These are phyloP conservation scores for Arxiozyma slooffiae DNA, from an alignment of 1,139 yeast genomes.

Conservation along the genomic window DNA sequence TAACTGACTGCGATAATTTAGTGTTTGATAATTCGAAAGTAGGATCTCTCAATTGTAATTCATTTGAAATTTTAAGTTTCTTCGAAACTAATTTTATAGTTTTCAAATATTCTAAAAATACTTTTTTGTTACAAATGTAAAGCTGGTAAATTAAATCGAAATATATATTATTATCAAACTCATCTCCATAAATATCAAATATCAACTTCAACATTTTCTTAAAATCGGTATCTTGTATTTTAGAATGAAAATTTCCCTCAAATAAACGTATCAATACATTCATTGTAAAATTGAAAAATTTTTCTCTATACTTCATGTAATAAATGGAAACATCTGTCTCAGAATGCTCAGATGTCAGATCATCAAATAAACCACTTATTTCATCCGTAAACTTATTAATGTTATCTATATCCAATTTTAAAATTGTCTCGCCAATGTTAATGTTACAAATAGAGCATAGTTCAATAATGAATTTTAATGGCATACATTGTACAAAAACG, in stretches of 20 bases:
- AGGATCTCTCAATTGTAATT: slow-evolving; percentile 19
- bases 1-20: background rate
- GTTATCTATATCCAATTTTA: slow-evolving; percentile 8
- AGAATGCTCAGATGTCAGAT: slow-evolving; percentile 9
- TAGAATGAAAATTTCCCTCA: background rate
- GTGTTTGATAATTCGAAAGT: slow-evolving; percentile 13
- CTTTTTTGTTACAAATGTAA: slow-evolving; percentile 9
- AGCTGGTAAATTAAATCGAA: slow-evolving; percentile 15
- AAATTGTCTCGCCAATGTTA: slow-evolving; percentile 12
- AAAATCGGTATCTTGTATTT: slow-evolving; percentile 1
- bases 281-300: slow-evolving; percentile 22
- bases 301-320: slow-evolving; percentile 25
- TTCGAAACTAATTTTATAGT: slow-evolving; percentile 19
- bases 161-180: slow-evolving; percentile 21
- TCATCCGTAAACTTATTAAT: slow-evolving; percentile 4
- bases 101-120: slow-evolving; percentile 13
- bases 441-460: slow-evolving; percentile 28
- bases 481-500: slow-evolving; percentile 23
- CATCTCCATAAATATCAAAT: slow-evolving; percentile 24
- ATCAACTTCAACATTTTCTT: slow-evolving; percentile 5
- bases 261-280: slow-evolving; percentile 8
- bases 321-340: slow-evolving; percentile 16
- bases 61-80: slow-evolving; percentile 24
- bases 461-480: slow-evolving; percentile 24
- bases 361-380: slow-evolving; percentile 6